These are phyloP conservation scores for Candida sanyiensis DNA, from an alignment of 805 yeast genomes.

Conservation along the genomic window DNA sequence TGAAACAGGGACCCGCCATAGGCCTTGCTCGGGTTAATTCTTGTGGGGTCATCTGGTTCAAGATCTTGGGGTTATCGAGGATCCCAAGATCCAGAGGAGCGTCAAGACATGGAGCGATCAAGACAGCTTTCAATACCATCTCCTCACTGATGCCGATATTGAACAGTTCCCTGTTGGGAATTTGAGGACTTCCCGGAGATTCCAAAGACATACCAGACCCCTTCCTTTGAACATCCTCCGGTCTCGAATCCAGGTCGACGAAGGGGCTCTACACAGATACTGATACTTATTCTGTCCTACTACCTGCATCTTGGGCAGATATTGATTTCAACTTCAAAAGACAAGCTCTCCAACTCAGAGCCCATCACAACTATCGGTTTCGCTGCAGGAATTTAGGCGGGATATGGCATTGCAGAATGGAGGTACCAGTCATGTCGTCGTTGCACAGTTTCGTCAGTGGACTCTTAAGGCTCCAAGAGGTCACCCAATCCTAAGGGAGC, in stretches of 20 bases:
- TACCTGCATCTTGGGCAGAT: constrained; percentile 54
- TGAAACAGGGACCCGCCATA: too few species aligned
- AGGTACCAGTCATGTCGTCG: constrained; percentile 43
- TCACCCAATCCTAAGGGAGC: constrained; percentile 55
- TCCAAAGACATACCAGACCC: constrained; percentile 40
- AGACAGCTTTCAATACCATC: constrained; percentile 14
- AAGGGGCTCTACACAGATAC: constrained; percentile 58
- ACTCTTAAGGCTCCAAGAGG: constrained; percentile 55
- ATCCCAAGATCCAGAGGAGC: constrained; percentile 21
- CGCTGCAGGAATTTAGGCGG: constrained; percentile 50
- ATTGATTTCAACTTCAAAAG: constrained; percentile 35
- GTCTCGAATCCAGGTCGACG: too few species aligned
- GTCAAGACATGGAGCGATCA: constrained; percentile 19
- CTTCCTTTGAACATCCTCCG: constrained; percentile 49
- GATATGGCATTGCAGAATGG: constrained; percentile 49
- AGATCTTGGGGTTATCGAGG: too few species aligned
- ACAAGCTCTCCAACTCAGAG: background rate
- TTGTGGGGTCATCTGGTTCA: too few species aligned
- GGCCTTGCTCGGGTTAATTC: too few species aligned
- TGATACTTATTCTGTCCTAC: constrained; percentile 40
- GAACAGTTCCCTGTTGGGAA: constrained; percentile 30
- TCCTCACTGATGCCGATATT: constrained; percentile 38
- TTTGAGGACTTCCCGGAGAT: constrained; percentile 44
- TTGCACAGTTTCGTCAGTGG: constrained; percentile 60
- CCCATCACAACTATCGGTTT: constrained; percentile 38